Evolutionary conservation across 176 grass and related monocot genomes (phyloP), one percentile per base, ranked within the genome.

Genomic region (Panicum miliaceum): DNA sequence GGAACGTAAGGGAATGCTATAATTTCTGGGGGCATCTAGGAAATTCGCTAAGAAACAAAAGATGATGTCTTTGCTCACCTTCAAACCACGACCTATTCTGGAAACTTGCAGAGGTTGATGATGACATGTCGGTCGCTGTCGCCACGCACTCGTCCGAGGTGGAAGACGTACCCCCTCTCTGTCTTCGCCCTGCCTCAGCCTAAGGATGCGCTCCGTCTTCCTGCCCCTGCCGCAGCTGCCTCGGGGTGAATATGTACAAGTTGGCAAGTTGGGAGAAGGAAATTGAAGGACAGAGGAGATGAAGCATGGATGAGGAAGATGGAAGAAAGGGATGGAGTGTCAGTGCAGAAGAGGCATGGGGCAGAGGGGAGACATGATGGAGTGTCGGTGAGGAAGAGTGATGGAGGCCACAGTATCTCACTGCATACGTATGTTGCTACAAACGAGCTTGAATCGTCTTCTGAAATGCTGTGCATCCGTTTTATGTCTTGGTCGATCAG

Each of bases 51-150:
- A 32, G 29, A 50, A 47, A 26, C 3, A 7, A 48, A 50, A 72
- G 6, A 18, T 16, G 23, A 14, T 29, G 42, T 8, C 27, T 73
- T 34, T 47, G n/a, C 68, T 22, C 53, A 84, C 71, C 71, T 0
- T n/a, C 36, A 81, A 81, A 70, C 79, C 82, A 84, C 7, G 82
- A 12, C 46, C 18, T 35, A 46, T 34, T 23, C 38, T 45, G 10
- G 22, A 69, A 20, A 43, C 18, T 43, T 43, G 67, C 20, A 69
- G 67, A 69, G 38, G 35, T 70, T 27, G 70, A 35, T 15, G 58
- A 29, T 8, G 45, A 75, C 81, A 53, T 40, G 13, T 38, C 26
- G 35, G 78, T 81, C 20, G 29, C 64, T 81, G 34, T 68, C 40
- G 46, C 53, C 7, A 54, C 13, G 4, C 32, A 68, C 32, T 67